Base-by-base conservation (phyloP, 305 asterid species). In the Nicotiana rustica region DNA sequence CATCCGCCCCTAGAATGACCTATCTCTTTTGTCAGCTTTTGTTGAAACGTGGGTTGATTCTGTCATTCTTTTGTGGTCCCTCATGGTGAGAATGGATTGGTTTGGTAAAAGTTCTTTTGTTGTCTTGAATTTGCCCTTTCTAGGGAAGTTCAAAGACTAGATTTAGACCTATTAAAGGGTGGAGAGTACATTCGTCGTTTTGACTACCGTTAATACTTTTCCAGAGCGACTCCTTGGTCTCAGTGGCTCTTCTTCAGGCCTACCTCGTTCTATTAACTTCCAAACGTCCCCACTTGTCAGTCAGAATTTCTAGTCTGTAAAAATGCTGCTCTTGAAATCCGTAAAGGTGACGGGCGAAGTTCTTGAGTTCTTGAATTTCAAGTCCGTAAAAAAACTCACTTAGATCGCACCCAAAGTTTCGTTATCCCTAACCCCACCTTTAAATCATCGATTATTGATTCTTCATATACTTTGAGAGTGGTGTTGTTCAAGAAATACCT, bases 71-170 rank as follows among this genome's bases (percentile, higher is more conserved):
- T 31, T 31, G 33, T 31, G 33, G 5, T 44, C 52, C 8, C 9
- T 44, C 52, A 31, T 31, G 33, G 33, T 1, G 33, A 31, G 33
- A 31, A 31, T 31, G 33, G 33, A 31, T 52, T 52, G 59, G 17
- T 13, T 52, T 52, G 59, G 5, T 52, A 12, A 52, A 52, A 12
- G n/a, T 52, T n/a, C 59, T 52, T 52, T 52, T 13, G 18, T 60
- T 31, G 33, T 31, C 6, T 79, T 29, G 67, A 29, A 15, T 2
- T 33, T 83, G 68, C 77, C 5, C 10, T 79, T 17, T 77, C 76
- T 19, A 83, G 7, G 81, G 5, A 55, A 17, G 83, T 79, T 31
- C 6, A 83, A 60, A 59, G 17, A 2, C 47, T 83, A 14, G 69
- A 80, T 10, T 9, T 64, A 36, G 71, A 55, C 73, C 35, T 80